Percentiles rank a stretch among this genome's conserved stretches.
phyloP scores from a whole-genome alignment of 2,329 filamentous ascomycete genomes.

The Colletotrichum cereale region DNA sequence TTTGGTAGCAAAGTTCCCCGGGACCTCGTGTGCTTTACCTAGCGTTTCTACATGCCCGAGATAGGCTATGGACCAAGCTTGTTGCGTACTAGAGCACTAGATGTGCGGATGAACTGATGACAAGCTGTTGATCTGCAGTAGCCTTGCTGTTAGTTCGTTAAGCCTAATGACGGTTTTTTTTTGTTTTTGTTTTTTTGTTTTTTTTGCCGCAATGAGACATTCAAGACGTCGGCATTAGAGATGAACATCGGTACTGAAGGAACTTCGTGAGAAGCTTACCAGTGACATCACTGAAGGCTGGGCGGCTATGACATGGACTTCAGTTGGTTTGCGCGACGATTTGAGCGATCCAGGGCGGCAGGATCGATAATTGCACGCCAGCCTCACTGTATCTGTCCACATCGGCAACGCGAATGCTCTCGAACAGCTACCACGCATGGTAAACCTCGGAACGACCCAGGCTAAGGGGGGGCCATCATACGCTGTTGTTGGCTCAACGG shows the following conservation, averaged over 20 bases:
- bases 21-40: slow-evolving; percentile 1
- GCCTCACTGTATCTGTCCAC: not conserved
- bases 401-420: slow-evolving; percentile 3
- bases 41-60: slow-evolving; percentile 28
- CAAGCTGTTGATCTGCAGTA: not conserved
- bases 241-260: not conserved
- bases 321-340: not conserved
- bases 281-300: not conserved
- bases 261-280: not conserved
- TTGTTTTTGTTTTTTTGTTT: not conserved
- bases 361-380: not conserved
- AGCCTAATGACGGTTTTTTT: not conserved
- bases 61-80: slow-evolving; percentile 37
- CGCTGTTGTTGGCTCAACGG: slow-evolving; percentile 12
- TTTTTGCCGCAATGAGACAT: not conserved
- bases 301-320: not conserved
- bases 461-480: not conserved
- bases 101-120: not conserved
- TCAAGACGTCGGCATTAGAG: not conserved
- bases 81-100: slow-evolving; percentile 4
- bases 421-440: not conserved
- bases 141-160: not conserved
- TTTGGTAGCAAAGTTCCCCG: not conserved
- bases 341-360: slow-evolving; percentile 5
- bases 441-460: not conserved